phyloP scores from a whole-genome alignment of 2,329 filamentous ascomycete species.

The Furcasterigmium sp. region DNA sequence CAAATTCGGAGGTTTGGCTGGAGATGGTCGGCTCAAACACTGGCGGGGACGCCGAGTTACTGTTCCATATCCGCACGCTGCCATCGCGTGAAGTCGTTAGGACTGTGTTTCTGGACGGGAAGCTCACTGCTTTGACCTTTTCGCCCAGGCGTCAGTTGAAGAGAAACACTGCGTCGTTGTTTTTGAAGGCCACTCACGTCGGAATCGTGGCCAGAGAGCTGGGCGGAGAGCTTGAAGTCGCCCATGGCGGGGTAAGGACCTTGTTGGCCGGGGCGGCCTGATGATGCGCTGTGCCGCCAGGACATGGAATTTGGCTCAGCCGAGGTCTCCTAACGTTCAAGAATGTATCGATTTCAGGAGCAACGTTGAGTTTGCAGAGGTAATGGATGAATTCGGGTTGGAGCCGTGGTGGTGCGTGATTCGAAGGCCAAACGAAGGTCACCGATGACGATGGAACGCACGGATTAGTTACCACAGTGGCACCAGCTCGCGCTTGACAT shows the following conservation, averaged over 20 bases:
- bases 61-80: constrained; percentile 82
- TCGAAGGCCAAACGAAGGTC: no score
- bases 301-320: no score
- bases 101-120: constrained; percentile 65
- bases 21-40: constrained; percentile 73
- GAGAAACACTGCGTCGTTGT: constrained; percentile 3
- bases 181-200: constrained; percentile 62
- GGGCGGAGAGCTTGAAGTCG: constrained; percentile 90
- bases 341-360: no score
- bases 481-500: no score
- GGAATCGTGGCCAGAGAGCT: constrained; percentile 82
- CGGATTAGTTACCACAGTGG: no score
- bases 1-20: constrained; percentile 75
- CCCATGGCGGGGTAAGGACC: constrained; percentile 44
- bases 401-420: no score
- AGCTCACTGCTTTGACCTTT: constrained; percentile 82
- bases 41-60: constrained; percentile 59
- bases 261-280: background rate
- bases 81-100: constrained; percentile 88
- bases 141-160: background rate
- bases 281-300: no score
- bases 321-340: no score
- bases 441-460: no score
- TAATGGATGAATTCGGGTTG: no score
- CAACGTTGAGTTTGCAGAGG: no score